Evolutionary conservation across 23 red algal genomes (phyloP), one percentile per base, ranked within the genome.

Genomic region (Gracilaria caudata): DNA sequence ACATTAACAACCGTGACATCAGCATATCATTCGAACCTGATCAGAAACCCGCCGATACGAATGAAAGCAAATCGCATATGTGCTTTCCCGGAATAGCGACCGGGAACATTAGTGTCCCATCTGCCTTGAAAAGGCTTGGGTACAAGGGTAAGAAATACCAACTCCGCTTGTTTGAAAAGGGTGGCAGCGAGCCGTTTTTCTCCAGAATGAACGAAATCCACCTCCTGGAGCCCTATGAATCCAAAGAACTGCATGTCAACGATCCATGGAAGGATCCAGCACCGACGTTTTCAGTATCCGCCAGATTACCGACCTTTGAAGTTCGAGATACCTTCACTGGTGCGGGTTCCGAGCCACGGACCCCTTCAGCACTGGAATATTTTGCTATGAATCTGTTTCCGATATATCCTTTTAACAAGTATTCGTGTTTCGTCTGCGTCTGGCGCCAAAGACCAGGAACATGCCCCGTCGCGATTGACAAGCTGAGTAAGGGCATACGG

Each of bases 301-400:
- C 83, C 8, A 54, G 58, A 77, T 8, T 24, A 10, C 29, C 68
- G 20, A 11, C 47, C 10, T 87, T 76, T 77, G 65, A 77, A 43
- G 68, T 87, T 21, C 65, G 83, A 23, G 66, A 73, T 57, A 32
- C 78, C 16, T 87, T 37, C 25, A 14, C 7, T 13, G 66, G 66
- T 0, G 66, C 49, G 13, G 68, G 68, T 7, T 65, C 68, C 14
- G 40, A 37, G 41, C 83, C 83, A 24, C 65, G 66, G n/a, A 35
- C 23, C n/a, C 28, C 51, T 24, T 58, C 83, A 12, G 37, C 41
- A 16, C 73, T 87, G 32, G 83, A 87, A 87, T 87, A 63, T 19
- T 87, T 87, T 59, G 49, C 83, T 7, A 87, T 87, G 83, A 87
- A 75, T 59, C 55, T 87, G 25, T 87, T 77, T 60, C 83, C 83